Percentiles rank a stretch among this genome's conserved stretches.
phyloP scores from a whole-genome alignment of 2,329 filamentous ascomycete genomes.

The Ceratocystis diversiconidia region DNA sequence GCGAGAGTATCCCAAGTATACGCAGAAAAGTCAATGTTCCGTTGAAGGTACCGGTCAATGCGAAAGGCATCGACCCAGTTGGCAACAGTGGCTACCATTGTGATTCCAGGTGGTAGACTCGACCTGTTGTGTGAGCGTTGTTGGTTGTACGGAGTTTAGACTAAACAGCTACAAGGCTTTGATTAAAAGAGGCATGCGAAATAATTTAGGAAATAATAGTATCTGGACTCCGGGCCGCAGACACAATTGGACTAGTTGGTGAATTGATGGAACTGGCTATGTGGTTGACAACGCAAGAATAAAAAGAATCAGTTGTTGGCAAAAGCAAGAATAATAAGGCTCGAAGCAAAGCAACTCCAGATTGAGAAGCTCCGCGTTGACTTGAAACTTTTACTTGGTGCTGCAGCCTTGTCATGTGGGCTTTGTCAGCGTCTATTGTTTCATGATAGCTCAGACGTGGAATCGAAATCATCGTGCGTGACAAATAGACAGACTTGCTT shows the following conservation, averaged over 20 bases:
- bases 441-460: neutral
- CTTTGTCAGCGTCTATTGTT: conserved; percentile 1
- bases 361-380: neutral
- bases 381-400: neutral
- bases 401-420: neutral
- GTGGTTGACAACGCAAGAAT: neutral
- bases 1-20: conserved; percentile 19
- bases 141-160: no score
- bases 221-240: conserved; percentile 8
- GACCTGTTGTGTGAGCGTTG: no score
- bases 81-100: neutral
- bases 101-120: neutral
- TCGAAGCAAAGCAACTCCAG: neutral
- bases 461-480: neutral
- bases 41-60: conserved; percentile 15
- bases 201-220: neutral
- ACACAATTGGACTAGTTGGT: neutral
- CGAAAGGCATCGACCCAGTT: conserved; percentile 11
- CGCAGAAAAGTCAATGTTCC: conserved; percentile 8
- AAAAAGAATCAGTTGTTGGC: neutral
- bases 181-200: neutral
- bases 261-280: neutral
- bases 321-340: neutral
- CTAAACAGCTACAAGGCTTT: neutral
- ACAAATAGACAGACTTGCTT: neutral